These are phyloP conservation scores for Cicer judaicum DNA, from an alignment of 306 rosid species.

Conservation along the genomic window DNA sequence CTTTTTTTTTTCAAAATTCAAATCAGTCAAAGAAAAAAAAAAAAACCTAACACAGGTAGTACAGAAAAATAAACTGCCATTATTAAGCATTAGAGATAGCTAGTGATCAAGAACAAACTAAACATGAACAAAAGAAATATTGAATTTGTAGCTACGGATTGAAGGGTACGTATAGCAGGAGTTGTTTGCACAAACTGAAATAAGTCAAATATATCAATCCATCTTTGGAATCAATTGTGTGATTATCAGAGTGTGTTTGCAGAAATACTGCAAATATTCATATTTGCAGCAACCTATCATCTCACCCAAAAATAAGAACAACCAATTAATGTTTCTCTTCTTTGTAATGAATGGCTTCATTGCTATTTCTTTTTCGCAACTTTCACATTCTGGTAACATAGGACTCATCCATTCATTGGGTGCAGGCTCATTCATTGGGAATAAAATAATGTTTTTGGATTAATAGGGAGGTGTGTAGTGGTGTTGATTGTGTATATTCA, in stretches of 20 bases:
- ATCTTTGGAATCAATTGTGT: conserved; percentile 59
- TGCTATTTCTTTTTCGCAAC: neutral
- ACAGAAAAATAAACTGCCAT: no score
- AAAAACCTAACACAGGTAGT: no score
- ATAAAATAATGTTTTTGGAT: neutral
- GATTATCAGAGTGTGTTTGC: conserved; percentile 51
- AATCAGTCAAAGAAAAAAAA: no score
- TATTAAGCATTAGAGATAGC: no score
- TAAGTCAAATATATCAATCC: conserved; percentile 55
- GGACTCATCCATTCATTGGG: neutral
- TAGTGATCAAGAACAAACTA: no score
- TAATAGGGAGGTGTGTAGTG: neutral
- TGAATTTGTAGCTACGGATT: neutral
- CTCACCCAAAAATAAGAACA: conserved; percentile 62
- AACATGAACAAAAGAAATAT: no score
- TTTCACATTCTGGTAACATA: neutral
- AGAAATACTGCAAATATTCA: conserved; percentile 55
- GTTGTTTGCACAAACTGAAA: conserved; percentile 56
- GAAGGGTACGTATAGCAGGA: conserved; percentile 43
- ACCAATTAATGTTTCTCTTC: conserved; percentile 54
- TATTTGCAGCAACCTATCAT: conserved; percentile 54
- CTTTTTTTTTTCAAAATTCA: no score
- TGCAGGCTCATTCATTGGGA: neutral
- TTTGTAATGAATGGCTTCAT: conserved; percentile 39
- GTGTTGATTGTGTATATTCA: neutral